Evolutionary conservation across 179 eudicot genomes (phyloP).

Genomic region (Kewa caespitosa): DNA sequence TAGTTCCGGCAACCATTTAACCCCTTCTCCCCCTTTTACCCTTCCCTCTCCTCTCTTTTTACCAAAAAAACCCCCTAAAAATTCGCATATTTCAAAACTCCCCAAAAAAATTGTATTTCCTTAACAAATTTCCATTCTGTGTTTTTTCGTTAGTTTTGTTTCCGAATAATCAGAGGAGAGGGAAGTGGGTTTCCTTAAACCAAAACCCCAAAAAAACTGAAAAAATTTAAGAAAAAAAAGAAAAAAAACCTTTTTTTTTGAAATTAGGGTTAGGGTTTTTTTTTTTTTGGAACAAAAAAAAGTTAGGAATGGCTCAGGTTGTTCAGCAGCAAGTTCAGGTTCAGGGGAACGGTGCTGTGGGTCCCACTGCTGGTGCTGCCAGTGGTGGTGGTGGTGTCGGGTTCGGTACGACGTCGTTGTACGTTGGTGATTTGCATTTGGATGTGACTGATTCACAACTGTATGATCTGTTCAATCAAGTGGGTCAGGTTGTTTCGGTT

Average conservation of each 20-base stretch:
- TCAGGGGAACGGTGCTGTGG: conserved; percentile 28
- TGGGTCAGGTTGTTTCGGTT: conserved; percentile 43
- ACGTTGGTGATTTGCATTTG: conserved; percentile 51
- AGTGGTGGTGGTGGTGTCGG: conserved; percentile 20
- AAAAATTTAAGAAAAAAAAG: conserved; percentile 21
- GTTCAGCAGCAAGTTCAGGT: too few species aligned
- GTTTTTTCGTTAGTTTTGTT: conserved; percentile 1
- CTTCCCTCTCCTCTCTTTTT: conserved; percentile 77
- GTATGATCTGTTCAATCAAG: conserved; percentile 37
- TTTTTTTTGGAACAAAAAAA: conserved; percentile 10
- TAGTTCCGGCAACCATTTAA: conserved; percentile 32
- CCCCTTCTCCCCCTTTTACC: conserved; percentile 7
- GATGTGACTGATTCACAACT: conserved; percentile 40
- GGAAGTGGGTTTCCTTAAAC: conserved; percentile 46
- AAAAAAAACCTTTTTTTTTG: background rate
- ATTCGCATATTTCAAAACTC: conserved; percentile 18
- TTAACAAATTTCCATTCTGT: background rate
- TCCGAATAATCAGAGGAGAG: conserved; percentile 56
- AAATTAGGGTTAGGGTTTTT: conserved; percentile 20
- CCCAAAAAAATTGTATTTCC: background rate
- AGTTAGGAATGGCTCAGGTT: conserved; percentile 39
- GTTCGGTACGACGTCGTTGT: conserved; percentile 38
- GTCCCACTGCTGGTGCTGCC: conserved; percentile 16
- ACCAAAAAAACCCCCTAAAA: conserved; percentile 23
- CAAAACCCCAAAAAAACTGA: conserved; percentile 30